phyloP scores from a whole-genome alignment of 2,329 filamentous ascomycete genomes.

The Colletotrichum musae region DNA sequence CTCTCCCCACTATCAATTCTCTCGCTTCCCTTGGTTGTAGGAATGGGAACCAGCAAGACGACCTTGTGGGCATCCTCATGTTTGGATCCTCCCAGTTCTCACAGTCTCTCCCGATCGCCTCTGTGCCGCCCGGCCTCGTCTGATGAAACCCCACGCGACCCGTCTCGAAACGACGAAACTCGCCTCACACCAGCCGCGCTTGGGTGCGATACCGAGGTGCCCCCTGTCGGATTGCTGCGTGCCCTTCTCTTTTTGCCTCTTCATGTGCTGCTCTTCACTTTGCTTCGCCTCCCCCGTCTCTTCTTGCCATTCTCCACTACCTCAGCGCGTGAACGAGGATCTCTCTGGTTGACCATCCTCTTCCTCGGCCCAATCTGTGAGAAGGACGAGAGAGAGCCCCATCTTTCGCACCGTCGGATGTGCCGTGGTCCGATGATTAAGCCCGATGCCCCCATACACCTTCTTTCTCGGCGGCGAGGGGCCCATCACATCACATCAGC shows the following conservation, averaged over 20 bases:
- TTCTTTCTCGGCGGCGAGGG: slow-evolving; percentile 9
- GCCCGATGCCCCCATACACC: slow-evolving; percentile 34
- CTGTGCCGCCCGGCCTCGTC: slow-evolving; percentile 30
- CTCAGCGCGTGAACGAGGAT: slow-evolving; percentile 13
- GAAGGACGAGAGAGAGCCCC: neutral
- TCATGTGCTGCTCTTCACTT: neutral
- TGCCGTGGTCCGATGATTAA: slow-evolving; percentile 31
- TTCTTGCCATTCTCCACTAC: neutral
- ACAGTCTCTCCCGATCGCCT: slow-evolving; percentile 1
- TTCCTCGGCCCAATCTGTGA: slow-evolving; percentile 7
- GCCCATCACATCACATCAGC: slow-evolving; percentile 6
- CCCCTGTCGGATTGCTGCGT: slow-evolving; percentile 7
- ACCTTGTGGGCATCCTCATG: neutral
- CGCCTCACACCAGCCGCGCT: slow-evolving; percentile 24
- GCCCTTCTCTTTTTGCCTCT: neutral
- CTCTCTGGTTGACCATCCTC: neutral
- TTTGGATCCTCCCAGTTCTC: neutral
- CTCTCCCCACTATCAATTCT: no score
- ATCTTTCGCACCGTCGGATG: slow-evolving; percentile 23
- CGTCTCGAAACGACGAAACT: slow-evolving; percentile 38
- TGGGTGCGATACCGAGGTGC: slow-evolving; percentile 25
- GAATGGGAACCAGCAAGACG: no score
- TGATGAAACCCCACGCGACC: slow-evolving; percentile 31
- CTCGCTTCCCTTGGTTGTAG: neutral
- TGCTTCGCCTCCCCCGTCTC: neutral